Evolutionary conservation across 768 basidiomycete species (phyloP).

Genomic region (Phaeotremella fagi): DNA sequence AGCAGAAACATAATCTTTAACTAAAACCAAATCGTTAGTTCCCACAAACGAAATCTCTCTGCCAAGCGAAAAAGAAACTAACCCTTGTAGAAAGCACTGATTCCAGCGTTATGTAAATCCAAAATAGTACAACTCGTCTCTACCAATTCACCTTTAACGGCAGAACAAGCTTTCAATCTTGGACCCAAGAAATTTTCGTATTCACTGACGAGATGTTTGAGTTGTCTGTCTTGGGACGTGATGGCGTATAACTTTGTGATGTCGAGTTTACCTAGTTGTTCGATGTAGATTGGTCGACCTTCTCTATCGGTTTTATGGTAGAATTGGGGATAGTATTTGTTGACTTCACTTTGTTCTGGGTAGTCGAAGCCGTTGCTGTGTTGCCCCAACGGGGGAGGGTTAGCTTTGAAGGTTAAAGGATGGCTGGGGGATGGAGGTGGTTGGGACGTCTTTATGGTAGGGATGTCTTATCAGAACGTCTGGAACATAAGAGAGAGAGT

Average conservation of each 20-base stretch:
- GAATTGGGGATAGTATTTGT: conserved; percentile 91
- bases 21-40: conserved; percentile 6
- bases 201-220: conserved; percentile 81
- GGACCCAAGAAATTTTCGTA: conserved; percentile 82
- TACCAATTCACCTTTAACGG: conserved; percentile 71
- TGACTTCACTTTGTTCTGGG: conserved; percentile 71
- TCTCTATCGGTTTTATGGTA: conserved; percentile 97
- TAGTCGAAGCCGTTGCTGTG: conserved; percentile 62
- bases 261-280: conserved; percentile 85
- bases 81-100: conserved; percentile 75
- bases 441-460: no score
- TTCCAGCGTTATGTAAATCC: conserved; percentile 64
- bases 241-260: conserved; percentile 71
- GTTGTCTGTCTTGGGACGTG: conserved; percentile 81
- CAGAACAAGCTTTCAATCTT: conserved; percentile 69
- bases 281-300: conserved; percentile 91
- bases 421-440: no score
- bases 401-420: no score
- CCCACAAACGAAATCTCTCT: background rate
- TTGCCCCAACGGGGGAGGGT: no score
- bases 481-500: no score
- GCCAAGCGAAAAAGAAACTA: conserved; percentile 6
- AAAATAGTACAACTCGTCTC: conserved; percentile 98
- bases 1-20: conserved; percentile 81
- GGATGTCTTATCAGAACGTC: background rate